Conservation (phyloP, 2,329 filamentous ascomycete genomes). For the Botrytis porri region DNA sequence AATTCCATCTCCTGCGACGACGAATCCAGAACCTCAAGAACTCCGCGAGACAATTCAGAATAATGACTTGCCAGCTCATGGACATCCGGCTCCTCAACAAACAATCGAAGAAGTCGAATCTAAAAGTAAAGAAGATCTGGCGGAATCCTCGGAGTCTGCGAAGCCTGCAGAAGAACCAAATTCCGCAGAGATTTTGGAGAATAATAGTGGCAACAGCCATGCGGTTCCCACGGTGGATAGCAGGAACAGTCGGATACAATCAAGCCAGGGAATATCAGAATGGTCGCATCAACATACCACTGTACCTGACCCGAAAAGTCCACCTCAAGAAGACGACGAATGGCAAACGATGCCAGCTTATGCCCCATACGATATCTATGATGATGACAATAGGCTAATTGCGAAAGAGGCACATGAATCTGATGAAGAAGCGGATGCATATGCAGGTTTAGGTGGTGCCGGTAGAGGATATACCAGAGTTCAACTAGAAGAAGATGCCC, state of each 20-base stretch:
- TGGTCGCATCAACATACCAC: conserved; percentile 86
- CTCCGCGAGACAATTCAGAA: conserved; percentile 7
- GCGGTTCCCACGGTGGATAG: background rate
- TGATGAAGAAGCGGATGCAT: conserved; percentile 66
- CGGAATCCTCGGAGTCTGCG: conserved; percentile 13
- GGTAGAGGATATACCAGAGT: conserved; percentile 95
- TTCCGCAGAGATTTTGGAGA: conserved; percentile 2
- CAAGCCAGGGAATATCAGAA: conserved; percentile 55
- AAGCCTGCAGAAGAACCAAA: conserved; percentile 5
- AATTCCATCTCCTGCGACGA: conserved; percentile 32
- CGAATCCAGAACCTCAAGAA: conserved; percentile 26
- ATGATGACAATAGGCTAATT: conserved; percentile 85
- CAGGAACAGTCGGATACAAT: background rate
- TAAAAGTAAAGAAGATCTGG: conserved; percentile 13
- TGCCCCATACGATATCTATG: conserved; percentile 90
- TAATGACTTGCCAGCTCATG: conserved; percentile 11
- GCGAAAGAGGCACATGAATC: conserved; percentile 73
- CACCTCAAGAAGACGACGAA: conserved; percentile 59
- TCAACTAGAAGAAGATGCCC: conserved; percentile 89
- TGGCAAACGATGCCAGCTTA: conserved; percentile 97
- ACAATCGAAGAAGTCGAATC: conserved; percentile 21
- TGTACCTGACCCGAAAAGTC: conserved; percentile 50
- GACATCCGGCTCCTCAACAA: background rate
- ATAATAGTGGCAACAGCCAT: conserved; percentile 6
- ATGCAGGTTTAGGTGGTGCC: conserved; percentile 78